These are phyloP conservation scores for Dioscorea dumetorum DNA, from an alignment of 106 monocot genomes.

Conservation along the genomic window DNA sequence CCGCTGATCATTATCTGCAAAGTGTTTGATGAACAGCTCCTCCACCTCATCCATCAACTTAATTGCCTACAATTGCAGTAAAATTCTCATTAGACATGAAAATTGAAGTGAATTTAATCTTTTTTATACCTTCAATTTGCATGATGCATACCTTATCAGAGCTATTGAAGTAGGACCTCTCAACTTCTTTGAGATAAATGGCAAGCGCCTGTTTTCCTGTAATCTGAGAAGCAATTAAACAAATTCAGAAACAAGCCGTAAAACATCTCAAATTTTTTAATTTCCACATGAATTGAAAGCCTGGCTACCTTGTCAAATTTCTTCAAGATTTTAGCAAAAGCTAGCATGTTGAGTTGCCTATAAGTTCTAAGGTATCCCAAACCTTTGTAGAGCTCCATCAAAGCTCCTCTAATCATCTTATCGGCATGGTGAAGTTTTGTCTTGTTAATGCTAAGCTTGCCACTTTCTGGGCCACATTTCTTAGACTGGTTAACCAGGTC, in stretches of 20 bases:
- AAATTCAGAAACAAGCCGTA: background rate
- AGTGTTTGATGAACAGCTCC: slow-evolving; percentile 72
- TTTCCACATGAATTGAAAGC: background rate
- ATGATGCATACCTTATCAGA: slow-evolving; percentile 57
- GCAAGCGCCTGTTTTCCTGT: slow-evolving; percentile 63
- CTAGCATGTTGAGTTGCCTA: slow-evolving; percentile 87
- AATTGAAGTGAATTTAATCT: background rate
- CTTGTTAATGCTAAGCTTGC: slow-evolving; percentile 62
- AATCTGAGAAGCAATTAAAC: slow-evolving; percentile 33
- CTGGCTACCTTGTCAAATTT: slow-evolving; percentile 86
- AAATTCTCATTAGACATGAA: background rate
- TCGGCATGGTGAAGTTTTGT: slow-evolving; percentile 76
- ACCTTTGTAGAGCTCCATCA: slow-evolving; percentile 87
- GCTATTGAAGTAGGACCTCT: slow-evolving; percentile 96
- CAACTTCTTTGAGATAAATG: slow-evolving; percentile 85
- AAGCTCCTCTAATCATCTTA: slow-evolving; percentile 95
- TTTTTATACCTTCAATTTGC: background rate
- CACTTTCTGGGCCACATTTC: slow-evolving; percentile 32
- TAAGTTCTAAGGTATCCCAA: slow-evolving; percentile 77
- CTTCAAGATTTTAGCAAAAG: slow-evolving; percentile 94
- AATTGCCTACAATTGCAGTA: slow-evolving; percentile 34
- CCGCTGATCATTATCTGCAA: slow-evolving; percentile 55
- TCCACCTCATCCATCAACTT: slow-evolving; percentile 84
- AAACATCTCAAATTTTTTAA: background rate
- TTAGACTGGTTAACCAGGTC: slow-evolving; percentile 54